These are phyloP conservation scores for Trichosanthes truncata DNA, from an alignment of 306 rosid genomes.

Conservation along the genomic window DNA sequence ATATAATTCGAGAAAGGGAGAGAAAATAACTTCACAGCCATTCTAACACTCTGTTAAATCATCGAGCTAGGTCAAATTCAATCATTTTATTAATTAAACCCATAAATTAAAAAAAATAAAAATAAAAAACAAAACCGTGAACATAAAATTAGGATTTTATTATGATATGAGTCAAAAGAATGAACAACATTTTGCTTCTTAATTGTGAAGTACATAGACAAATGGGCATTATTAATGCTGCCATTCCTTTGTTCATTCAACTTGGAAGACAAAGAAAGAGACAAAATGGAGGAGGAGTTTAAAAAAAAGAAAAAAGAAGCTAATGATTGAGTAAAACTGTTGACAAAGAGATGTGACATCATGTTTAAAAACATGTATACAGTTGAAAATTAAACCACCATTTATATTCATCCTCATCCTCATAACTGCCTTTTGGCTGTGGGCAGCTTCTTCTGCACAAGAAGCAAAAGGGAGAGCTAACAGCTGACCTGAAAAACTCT, in stretches of 20 bases:
- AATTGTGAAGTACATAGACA: not conserved
- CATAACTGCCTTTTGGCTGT: not conserved
- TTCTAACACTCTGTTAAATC: not conserved
- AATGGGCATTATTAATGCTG: not conserved
- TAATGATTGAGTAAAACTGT: not conserved
- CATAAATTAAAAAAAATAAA: too few relatives aligned
- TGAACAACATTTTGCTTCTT: not conserved
- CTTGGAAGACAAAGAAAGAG: not conserved
- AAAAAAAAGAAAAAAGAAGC: too few relatives aligned
- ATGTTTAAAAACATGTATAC: not conserved
- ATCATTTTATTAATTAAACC: not conserved
- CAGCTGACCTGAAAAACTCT: not conserved
- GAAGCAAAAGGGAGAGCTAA: not conserved
- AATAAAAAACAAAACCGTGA: too few relatives aligned
- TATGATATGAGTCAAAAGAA: not conserved
- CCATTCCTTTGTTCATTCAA: not conserved
- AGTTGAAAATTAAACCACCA: not conserved
- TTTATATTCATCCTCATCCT: not conserved
- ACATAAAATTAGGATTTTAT: not conserved
- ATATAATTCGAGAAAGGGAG: too few relatives aligned
- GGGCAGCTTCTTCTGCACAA: constrained; percentile 3
- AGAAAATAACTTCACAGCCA: not conserved
- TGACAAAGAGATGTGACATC: constrained; percentile 1
- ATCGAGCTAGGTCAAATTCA: not conserved
- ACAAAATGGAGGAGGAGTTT: not conserved